These are phyloP conservation scores for Baudoinia panamericana DNA, from an alignment of 495 filamentous ascomycete genomes.

Conservation along the genomic window DNA sequence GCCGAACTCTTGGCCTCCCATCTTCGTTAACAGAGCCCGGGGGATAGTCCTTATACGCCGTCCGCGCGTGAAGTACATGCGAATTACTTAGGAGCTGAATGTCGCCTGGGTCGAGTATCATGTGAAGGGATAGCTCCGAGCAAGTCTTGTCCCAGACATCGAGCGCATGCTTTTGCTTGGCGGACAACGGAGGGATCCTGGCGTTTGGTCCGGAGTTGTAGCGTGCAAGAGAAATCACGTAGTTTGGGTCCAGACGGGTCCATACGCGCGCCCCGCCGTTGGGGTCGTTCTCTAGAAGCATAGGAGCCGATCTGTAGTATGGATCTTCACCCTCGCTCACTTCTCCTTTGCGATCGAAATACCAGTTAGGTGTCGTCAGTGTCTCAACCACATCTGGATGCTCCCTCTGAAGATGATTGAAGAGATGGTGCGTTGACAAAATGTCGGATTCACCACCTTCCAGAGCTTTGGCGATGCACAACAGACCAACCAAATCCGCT, in stretches of 20 bases:
- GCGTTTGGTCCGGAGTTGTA: constrained; percentile 24
- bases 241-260: constrained; percentile 30
- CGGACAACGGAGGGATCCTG: constrained; percentile 24
- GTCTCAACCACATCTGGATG: constrained; percentile 66
- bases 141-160: constrained; percentile 27
- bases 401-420: constrained; percentile 61
- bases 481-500: constrained; percentile 68
- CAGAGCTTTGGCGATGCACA: constrained; percentile 65
- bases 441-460: constrained; percentile 81
- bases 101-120: constrained; percentile 32
- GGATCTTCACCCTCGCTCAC: constrained; percentile 57
- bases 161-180: constrained; percentile 22
- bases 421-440: constrained; percentile 66
- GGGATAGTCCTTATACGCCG: constrained; percentile 31
- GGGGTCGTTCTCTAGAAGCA: constrained; percentile 54
- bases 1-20: constrained; percentile 18
- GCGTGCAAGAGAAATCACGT: constrained; percentile 27
- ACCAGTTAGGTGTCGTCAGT: constrained; percentile 70
- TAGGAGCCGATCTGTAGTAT: constrained; percentile 58
- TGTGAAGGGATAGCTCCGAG: constrained; percentile 26
- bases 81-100: constrained; percentile 30
- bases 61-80: constrained; percentile 29
- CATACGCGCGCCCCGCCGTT: constrained; percentile 34
- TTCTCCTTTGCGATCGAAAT: constrained; percentile 91
- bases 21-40: constrained; percentile 17